Percentiles rank a stretch among this genome's conserved stretches.
Evolutionary conservation across 2,329 filamentous ascomycete species (phyloP).

Genomic region (Arthrobotrys iridis): DNA sequence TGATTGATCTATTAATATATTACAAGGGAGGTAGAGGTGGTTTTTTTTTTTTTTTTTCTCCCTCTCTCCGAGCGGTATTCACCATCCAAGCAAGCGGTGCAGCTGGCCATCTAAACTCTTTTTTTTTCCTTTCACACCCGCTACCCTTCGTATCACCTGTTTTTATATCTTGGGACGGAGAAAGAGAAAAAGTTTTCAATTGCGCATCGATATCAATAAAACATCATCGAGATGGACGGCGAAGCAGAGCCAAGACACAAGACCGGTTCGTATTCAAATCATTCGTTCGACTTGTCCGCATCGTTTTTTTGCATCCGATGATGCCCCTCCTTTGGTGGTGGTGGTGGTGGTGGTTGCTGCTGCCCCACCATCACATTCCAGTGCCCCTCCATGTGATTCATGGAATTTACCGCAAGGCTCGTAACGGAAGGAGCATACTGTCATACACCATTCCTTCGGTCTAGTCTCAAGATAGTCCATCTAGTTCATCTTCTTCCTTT

Average conservation of each 20-base stretch:
- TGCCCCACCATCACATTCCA: slow-evolving; percentile 33
- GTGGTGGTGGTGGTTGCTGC: background rate
- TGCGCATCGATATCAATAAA: background rate
- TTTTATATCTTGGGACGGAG: background rate
- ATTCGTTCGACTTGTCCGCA: background rate
- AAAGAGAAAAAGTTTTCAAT: background rate
- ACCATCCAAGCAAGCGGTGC: background rate
- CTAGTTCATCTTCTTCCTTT: background rate
- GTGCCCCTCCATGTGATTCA: slow-evolving; percentile 50
- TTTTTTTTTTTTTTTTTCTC: background rate
- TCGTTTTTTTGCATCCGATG: slow-evolving; percentile 5
- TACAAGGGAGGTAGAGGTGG: background rate
- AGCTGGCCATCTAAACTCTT: slow-evolving; percentile 18
- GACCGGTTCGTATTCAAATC: slow-evolving; percentile 33
- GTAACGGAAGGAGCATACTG: slow-evolving; percentile 18
- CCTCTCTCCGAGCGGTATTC: too few species aligned
- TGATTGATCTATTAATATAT: too few species aligned
- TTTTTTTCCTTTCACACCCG: background rate
- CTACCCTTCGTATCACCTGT: too few species aligned
- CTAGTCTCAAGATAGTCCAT: background rate
- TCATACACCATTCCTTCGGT: too few species aligned
- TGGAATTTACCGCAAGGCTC: background rate
- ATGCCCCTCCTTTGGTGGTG: slow-evolving; percentile 33
- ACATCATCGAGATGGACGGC: slow-evolving; percentile 25
- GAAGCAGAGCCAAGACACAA: slow-evolving; percentile 34